These are phyloP conservation scores for Cordyceps pruinosa DNA, from an alignment of 2,329 filamentous ascomycete species.

Conservation along the genomic window DNA sequence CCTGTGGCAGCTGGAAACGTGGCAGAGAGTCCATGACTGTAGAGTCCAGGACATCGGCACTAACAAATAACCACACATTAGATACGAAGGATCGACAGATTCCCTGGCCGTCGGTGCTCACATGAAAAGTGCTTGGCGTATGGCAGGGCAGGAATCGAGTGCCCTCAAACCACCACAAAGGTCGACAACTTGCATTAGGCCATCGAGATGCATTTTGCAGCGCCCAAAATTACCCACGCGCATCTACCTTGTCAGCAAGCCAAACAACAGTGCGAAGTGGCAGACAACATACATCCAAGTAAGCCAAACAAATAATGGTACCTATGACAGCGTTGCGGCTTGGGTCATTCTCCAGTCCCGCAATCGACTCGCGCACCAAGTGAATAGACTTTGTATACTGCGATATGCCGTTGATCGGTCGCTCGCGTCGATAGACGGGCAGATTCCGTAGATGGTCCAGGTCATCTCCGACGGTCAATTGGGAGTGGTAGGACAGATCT, in stretches of 20 bases:
- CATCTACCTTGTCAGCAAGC: not conserved
- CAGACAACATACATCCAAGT: not conserved
- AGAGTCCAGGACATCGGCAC: conserved; percentile 16
- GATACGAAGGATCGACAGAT: not conserved
- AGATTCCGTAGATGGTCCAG: not conserved
- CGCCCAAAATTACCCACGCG: not conserved
- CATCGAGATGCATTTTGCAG: not conserved
- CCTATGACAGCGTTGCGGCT: not conserved
- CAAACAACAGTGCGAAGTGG: not conserved
- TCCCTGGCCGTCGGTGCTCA: no score
- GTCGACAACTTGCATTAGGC: not conserved
- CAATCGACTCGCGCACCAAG: not conserved
- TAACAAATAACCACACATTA: no score
- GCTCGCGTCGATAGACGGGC: not conserved
- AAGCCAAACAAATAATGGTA: not conserved
- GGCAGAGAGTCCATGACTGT: conserved; percentile 14
- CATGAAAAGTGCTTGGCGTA: not conserved
- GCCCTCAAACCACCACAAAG: not conserved
- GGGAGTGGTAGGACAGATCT: not conserved
- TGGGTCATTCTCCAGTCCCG: not conserved
- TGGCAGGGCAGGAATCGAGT: not conserved
- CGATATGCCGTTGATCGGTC: not conserved
- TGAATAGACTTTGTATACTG: not conserved
- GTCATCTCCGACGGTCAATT: not conserved
- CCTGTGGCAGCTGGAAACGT: conserved; percentile 9